A percentile compares a stretch with the other conserved stretches of the same genome.
Evolutionary conservation across 176 grass and related monocot species (phyloP).

Genomic region (Zoysia japonica): DNA sequence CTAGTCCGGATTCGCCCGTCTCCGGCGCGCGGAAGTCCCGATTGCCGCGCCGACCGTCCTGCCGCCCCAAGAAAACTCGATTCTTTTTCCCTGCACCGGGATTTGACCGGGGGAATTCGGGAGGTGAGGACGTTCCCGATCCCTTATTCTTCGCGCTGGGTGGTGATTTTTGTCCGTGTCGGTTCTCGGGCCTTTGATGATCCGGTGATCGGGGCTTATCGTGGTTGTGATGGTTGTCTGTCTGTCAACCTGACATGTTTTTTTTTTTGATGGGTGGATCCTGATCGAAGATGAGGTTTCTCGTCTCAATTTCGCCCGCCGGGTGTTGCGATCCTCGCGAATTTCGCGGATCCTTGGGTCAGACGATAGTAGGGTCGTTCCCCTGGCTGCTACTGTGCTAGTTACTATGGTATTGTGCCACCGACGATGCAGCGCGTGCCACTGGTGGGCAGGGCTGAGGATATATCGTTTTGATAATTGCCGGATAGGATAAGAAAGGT

Average conservation of each 20-base stretch:
- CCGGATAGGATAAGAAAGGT: constrained; percentile 22
- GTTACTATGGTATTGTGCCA: constrained; percentile 6
- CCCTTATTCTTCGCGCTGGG: not conserved
- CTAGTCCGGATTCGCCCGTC: constrained; percentile 30
- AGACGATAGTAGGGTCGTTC: not conserved
- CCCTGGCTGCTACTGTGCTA: not conserved
- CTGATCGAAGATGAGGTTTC: not conserved
- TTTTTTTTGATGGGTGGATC: constrained; percentile 7
- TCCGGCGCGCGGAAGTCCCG: constrained; percentile 9
- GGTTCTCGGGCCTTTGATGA: not conserved
- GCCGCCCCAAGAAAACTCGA: constrained; percentile 4
- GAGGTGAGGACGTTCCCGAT: constrained; percentile 41
- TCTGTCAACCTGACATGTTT: not conserved
- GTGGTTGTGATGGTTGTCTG: not conserved
- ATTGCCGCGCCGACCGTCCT: not conserved
- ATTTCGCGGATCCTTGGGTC: constrained; percentile 21
- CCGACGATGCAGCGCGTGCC: not conserved
- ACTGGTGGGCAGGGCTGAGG: constrained; percentile 14
- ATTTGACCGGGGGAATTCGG: not conserved
- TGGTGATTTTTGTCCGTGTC: not conserved
- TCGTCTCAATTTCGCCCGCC: not conserved
- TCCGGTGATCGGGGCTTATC: not conserved
- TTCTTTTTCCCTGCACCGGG: not conserved
- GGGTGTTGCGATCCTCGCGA: not conserved
- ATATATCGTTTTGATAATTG: constrained; percentile 38